Evolutionary conservation across 1,139 yeast species (phyloP).

Genomic region (Wickerhamiella pararugosa): DNA sequence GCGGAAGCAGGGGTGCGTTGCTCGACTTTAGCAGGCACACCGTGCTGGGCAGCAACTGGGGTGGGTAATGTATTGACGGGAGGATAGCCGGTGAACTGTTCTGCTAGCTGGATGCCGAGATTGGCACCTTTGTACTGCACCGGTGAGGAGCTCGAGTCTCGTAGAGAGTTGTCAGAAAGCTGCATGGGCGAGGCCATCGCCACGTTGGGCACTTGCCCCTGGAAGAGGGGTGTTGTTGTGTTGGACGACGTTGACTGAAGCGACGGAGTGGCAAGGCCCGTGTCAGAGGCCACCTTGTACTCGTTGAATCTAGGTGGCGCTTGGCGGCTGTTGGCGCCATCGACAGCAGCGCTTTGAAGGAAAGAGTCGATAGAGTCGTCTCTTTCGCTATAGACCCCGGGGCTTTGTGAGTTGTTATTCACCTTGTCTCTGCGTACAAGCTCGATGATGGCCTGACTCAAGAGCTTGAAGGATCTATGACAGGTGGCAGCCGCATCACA

Average conservation of each 20-base stretch:
- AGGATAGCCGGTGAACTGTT: neutral
- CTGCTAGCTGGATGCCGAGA: neutral
- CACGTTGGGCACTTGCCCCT: neutral
- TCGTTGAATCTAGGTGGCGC: neutral
- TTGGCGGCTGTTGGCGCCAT: neutral
- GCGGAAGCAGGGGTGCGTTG: too few species aligned
- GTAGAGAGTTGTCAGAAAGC: neutral
- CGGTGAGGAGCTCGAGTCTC: too few species aligned
- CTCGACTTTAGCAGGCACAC: too few species aligned
- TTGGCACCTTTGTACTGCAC: neutral
- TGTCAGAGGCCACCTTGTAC: too few species aligned
- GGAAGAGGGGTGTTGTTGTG: neutral
- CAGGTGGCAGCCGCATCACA: constrained; percentile 73
- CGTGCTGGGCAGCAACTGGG: too few species aligned
- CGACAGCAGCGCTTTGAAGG: constrained; percentile 2
- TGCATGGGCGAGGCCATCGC: neutral
- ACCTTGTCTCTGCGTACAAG: constrained; percentile 36
- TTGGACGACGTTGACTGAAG: neutral
- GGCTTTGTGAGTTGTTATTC: neutral
- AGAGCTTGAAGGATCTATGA: constrained; percentile 52
- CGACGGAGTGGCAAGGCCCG: neutral
- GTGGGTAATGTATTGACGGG: neutral
- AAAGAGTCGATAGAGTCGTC: constrained; percentile 1
- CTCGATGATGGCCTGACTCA: constrained; percentile 57
- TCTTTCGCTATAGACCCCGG: constrained; percentile 7